phyloP scores from a whole-genome alignment of 768 basidiomycete genomes.

The Podaxis carcinomalis region DNA sequence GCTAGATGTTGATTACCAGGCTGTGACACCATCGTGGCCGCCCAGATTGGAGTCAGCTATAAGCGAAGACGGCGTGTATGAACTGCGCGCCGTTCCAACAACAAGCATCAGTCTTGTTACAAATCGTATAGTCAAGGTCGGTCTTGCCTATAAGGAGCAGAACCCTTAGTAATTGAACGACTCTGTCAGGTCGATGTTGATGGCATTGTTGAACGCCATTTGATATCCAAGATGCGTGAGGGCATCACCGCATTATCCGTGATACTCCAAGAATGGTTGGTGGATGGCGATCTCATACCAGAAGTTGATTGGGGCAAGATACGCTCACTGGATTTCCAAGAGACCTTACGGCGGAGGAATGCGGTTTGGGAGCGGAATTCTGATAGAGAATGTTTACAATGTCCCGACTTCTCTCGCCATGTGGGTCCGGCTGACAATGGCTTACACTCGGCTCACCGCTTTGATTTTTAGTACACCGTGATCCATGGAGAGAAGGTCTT shows the following conservation, averaged over 20 bases:
- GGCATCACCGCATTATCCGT: conserved; percentile 45
- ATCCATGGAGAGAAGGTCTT: conserved; percentile 76
- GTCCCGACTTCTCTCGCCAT: conserved; percentile 69
- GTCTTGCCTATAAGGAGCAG: neutral
- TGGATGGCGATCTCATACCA: conserved; percentile 35
- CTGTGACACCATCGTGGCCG: conserved; percentile 78
- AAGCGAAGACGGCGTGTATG: conserved; percentile 56
- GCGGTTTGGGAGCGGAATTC: conserved; percentile 39
- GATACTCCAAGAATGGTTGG: conserved; percentile 55
- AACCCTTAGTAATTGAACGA: neutral
- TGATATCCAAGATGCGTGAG: conserved; percentile 58
- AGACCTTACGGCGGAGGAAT: conserved; percentile 60
- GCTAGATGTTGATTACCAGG: conserved; percentile 53
- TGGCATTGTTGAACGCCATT: conserved; percentile 61
- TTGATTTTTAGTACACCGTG: conserved; percentile 56
- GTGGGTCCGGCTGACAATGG: conserved; percentile 39
- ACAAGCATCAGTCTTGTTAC: conserved; percentile 78
- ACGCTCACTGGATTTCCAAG: conserved; percentile 89
- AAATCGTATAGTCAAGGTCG: conserved; percentile 65
- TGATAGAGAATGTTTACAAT: conserved; percentile 48
- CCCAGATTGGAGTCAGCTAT: conserved; percentile 43
- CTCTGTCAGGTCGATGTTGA: conserved; percentile 60
- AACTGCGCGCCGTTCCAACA: conserved; percentile 60
- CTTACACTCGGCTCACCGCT: neutral
- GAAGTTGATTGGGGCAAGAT: conserved; percentile 87